Base-by-base conservation (phyloP, 495 filamentous ascomycete genomes). In the Recurvomyces mirabilis region DNA sequence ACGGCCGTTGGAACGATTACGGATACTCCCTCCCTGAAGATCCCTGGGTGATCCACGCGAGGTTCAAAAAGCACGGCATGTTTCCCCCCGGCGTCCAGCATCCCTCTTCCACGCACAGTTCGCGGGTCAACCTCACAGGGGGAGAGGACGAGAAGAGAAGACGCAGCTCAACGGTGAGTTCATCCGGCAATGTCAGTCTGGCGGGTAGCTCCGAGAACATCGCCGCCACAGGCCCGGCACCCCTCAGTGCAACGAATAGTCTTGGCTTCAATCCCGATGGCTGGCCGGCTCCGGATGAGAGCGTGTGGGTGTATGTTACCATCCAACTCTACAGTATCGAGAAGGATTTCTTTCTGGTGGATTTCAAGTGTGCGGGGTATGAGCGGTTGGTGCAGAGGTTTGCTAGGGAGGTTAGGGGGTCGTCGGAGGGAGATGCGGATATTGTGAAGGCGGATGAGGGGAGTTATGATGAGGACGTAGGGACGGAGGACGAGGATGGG, bases 361-460 rank as follows among this genome's bases (percentile, higher is more conserved):
- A 98, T 61, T 96, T 98, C 73, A 96, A 93, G 58, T 94, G 91
- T 57, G 87, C 88, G n/a, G 91, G 91, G 5, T 98, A 98, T 62
- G 91, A 98, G 63, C 82, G 84, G 28, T 67, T 84, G 38, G 67
- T 78, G 6, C n/a, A 32, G 22, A 45, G 55, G 18, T 50, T 64
- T 20, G 55, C 60, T 4, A 41, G 47, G 24, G 59, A 62, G 42
- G 49, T 65, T 14, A 49, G 40, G 31, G 51, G 35, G 38, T 25
- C 3, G n/a, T 2, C 20, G 12, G 23, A 28, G 26, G n/a, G 14
- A 32, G 42, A 30, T n/a, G 11, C 5, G 41, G 30, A 37, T 23
- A 18, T 29, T n/a, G 43, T 30, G 12, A 29, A 14, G 43, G 47
- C 17, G 21, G 47, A 25, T 30, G 52, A 55, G 10, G 58, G 52